Evolutionary conservation across 768 basidiomycete species (phyloP), one percentile per base, ranked within the genome.

Genomic region (Tephrocybe sp.): DNA sequence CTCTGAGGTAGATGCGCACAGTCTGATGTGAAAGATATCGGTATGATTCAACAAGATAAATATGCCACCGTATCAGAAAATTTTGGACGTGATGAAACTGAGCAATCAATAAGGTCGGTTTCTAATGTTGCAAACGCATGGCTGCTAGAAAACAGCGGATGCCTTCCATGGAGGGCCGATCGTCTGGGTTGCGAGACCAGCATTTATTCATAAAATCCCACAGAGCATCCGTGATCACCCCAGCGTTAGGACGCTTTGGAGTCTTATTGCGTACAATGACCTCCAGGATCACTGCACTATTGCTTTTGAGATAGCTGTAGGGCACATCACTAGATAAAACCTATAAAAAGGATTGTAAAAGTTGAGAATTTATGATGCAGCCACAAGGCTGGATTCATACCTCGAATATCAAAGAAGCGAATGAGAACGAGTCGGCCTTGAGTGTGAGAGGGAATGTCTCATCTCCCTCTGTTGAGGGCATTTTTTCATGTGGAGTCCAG

Each of bases 211-310:
- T 47, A 12, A 60, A 31, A n/a, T 45, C 35, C 59, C 59, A 60
- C 20, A 60, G 23, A 14, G 49, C 9, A 33, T 59, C 58, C 4
- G 52, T 53, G 16, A 61, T 48, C 17, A 47, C 45, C 5, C 12
- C 17, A 23, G 32, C 34, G 42, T 43, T 19, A 6, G 60, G 60
- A 10, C 58, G 58, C 16, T 7, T 19, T 13, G 60, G 60, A 8
- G 38, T 14, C 11, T 33, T 50, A 16, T 59, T 51, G 9, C 34
- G 40, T 33, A 58, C 48, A 7, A 58, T 5, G 10, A 61, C 51
- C 31, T 61, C 57, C 17, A 61, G 20, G 20, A 61, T 43, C 20
- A 61, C 60, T 1, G 53, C 54, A 17, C 54, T 57, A 20, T 61
- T 54, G 26, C 40, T 61, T 2, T 3, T 16, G 19, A 58, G 35